A percentile compares a stretch with the other conserved stretches of the same genome.
Evolutionary conservation across 495 filamentous ascomycete species (phyloP).

Genomic region (Aspergillus kassunensis): DNA sequence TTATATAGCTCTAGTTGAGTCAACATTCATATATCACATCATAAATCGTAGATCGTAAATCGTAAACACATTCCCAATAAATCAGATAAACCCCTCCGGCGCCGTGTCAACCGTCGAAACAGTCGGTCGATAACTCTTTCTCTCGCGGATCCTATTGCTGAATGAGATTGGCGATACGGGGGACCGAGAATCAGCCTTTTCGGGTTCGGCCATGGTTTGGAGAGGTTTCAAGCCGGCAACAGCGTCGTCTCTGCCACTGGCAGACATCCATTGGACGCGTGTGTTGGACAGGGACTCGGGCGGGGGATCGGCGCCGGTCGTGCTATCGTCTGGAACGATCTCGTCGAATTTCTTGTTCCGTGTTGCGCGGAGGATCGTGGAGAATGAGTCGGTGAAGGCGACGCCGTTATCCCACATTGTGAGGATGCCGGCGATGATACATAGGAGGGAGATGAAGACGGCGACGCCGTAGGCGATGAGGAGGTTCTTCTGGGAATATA

Average conservation of each 20-base stretch:
- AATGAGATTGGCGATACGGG: neutral
- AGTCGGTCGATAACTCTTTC: neutral
- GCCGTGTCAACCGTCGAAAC: neutral
- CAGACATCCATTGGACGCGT: neutral
- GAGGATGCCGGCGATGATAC: slow-evolving; percentile 2
- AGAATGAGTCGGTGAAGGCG: neutral
- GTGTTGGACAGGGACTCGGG: neutral
- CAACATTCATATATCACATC: neutral
- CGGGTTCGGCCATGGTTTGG: neutral
- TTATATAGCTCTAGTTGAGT: too few relatives aligned
- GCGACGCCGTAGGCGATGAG: slow-evolving; percentile 6
- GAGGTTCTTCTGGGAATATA: slow-evolving; percentile 4
- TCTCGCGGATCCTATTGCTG: neutral
- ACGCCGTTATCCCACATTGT: slow-evolving; percentile 5
- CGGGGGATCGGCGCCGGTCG: neutral
- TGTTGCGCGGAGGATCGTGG: slow-evolving; percentile 4
- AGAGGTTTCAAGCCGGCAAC: slow-evolving; percentile 2
- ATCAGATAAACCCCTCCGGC: neutral
- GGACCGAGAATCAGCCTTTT: neutral
- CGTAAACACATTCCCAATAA: neutral
- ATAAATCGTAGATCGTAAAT: too few relatives aligned
- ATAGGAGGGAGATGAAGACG: slow-evolving; percentile 3
- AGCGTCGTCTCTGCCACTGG: neutral
- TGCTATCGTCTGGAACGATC: neutral
- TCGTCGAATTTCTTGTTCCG: slow-evolving; percentile 1